These are phyloP conservation scores for Scheffersomyces quercinus DNA, from an alignment of 1,139 yeast genomes.

Conservation along the genomic window DNA sequence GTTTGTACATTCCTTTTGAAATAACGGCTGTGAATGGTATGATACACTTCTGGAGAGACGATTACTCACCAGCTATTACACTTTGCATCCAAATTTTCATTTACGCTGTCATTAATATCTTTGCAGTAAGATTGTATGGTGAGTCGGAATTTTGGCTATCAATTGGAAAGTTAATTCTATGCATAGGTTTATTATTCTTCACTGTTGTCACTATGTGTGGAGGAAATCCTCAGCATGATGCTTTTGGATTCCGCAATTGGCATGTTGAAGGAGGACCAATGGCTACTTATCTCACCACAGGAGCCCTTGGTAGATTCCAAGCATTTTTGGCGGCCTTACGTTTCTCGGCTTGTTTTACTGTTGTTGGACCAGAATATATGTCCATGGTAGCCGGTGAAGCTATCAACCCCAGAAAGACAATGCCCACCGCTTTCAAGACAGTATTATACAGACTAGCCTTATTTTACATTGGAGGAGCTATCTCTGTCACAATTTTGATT, in stretches of 20 bases:
- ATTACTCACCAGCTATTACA: constrained; percentile 67
- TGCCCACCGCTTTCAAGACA: constrained; percentile 78
- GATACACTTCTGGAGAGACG: constrained; percentile 78
- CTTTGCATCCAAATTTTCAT: constrained; percentile 62
- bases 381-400: constrained; percentile 87
- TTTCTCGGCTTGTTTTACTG: constrained; percentile 62
- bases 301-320: constrained; percentile 64
- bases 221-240: constrained; percentile 70
- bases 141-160: constrained; percentile 83
- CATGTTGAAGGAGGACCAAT: constrained; percentile 47
- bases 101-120: constrained; percentile 63
- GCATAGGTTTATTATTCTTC: constrained; percentile 70
- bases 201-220: constrained; percentile 83
- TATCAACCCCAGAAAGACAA: constrained; percentile 69
- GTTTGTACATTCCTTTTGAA: constrained; percentile 79
- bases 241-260: constrained; percentile 71
- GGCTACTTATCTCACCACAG: constrained; percentile 55
- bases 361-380: constrained; percentile 84
- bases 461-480: constrained; percentile 59
- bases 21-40: constrained; percentile 78
- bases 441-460: constrained; percentile 71
- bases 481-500: constrained; percentile 40
- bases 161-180: constrained; percentile 68
- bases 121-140: constrained; percentile 75
- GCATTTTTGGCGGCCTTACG: constrained; percentile 65